Conservation (phyloP, 2,329 filamentous ascomycete species). For the Trichoderma endophyticum region DNA sequence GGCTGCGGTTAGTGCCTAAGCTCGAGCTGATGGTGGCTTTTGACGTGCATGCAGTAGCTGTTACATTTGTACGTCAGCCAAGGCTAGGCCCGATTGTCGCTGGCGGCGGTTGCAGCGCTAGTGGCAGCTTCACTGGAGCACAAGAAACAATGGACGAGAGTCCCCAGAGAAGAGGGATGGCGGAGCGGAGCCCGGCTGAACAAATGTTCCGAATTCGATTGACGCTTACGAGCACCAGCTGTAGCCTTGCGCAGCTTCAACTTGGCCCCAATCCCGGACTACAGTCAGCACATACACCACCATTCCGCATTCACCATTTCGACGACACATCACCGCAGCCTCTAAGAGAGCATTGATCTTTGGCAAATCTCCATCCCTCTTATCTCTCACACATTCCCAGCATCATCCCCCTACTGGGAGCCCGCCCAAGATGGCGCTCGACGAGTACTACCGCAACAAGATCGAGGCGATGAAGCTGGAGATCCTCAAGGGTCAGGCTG, state of each 20-base stretch:
- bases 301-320: slow-evolving; percentile 8
- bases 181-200: neutral
- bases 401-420: slow-evolving; percentile 16
- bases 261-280: slow-evolving; percentile 27
- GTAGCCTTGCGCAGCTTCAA: slow-evolving; percentile 36
- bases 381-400: neutral
- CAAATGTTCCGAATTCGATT: slow-evolving; percentile 5
- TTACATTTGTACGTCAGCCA: neutral
- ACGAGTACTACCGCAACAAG: slow-evolving; percentile 99
- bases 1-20: neutral
- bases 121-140: neutral
- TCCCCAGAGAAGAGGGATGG: neutral
- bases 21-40: neutral
- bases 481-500: slow-evolving; percentile 97
- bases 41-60: neutral
- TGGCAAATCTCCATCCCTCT: neutral
- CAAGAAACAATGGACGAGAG: neutral
- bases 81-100: neutral
- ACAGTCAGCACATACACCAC: neutral
- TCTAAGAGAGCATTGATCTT: neutral
- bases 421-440: slow-evolving; percentile 80
- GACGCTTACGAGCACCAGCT: slow-evolving; percentile 35
- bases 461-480: slow-evolving; percentile 99
- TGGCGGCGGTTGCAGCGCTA: neutral
- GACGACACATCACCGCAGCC: slow-evolving; percentile 1